Evolutionary conservation across 2,329 filamentous ascomycete species (phyloP).

Genomic region (Trichocomaceae sp.): DNA sequence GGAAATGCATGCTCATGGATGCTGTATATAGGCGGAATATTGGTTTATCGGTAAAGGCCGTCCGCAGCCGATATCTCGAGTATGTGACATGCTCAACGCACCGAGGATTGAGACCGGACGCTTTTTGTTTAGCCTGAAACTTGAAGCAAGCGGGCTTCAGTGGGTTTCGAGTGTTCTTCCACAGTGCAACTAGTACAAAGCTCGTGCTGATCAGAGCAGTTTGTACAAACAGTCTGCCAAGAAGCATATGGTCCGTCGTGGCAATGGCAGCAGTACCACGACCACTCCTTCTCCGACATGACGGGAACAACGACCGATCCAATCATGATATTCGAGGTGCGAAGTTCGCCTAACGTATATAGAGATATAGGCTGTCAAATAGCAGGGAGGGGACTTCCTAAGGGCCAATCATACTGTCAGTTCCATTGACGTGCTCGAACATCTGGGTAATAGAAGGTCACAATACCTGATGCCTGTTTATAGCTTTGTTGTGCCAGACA

Average conservation of each 20-base stretch:
- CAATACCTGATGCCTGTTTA: background rate
- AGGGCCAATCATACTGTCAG: background rate
- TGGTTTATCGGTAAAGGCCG: background rate
- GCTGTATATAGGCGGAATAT: background rate
- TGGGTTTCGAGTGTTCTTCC: background rate
- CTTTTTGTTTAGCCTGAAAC: background rate
- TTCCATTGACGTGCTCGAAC: background rate
- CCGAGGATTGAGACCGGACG: background rate
- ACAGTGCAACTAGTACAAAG: background rate
- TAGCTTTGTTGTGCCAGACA: background rate
- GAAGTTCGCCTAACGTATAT: background rate
- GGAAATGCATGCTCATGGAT: background rate
- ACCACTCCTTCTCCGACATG: background rate
- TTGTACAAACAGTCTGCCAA: background rate
- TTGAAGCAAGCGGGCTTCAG: background rate
- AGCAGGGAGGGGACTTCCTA: background rate
- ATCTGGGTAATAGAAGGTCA: background rate
- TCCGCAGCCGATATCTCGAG: background rate
- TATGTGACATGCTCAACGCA: background rate
- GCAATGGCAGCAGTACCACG: background rate
- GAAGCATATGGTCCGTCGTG: background rate
- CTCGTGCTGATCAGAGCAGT: background rate
- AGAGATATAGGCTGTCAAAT: no score
- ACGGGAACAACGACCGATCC: background rate
- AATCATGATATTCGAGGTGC: background rate